phyloP scores from a whole-genome alignment of 1,284 basidiomycete genomes.

The Melanopsichium pennsylvanicum region DNA sequence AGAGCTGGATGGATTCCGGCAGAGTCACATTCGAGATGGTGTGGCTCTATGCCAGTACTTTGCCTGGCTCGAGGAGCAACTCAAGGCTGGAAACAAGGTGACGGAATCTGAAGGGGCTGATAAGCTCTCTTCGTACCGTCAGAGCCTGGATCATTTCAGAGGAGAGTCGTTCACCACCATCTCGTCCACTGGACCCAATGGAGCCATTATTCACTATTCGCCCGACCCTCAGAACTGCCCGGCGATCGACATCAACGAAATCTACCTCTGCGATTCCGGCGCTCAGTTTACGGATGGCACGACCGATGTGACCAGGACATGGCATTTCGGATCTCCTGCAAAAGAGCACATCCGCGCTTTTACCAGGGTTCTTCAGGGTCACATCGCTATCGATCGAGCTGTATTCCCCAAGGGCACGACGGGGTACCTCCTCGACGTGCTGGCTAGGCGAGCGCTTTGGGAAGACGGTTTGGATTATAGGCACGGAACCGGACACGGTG shows the following conservation, averaged over 20 bases:
- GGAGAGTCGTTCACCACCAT: constrained; percentile 93
- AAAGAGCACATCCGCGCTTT: constrained; percentile 85
- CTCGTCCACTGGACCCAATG: constrained; percentile 85
- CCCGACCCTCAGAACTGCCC: constrained; percentile 80
- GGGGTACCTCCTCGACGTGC: constrained; percentile 79
- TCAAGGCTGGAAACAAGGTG: constrained; percentile 74
- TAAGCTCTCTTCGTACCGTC: constrained; percentile 80
- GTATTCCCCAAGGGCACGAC: constrained; percentile 89
- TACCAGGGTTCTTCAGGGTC: constrained; percentile 92
- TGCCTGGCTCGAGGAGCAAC: constrained; percentile 88
- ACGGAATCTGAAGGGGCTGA: constrained; percentile 84
- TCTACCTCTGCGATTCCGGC: constrained; percentile 95
- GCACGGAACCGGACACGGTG: constrained; percentile 65
- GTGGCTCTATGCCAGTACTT: constrained; percentile 81
- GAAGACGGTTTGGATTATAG: constrained; percentile 81
- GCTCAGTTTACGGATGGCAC: constrained; percentile 90
- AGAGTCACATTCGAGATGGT: constrained; percentile 88
- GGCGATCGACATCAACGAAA: constrained; percentile 69
- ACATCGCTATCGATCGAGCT: constrained; percentile 86
- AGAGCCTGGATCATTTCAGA: constrained; percentile 79
- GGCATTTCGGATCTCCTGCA: constrained; percentile 90
- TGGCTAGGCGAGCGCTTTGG: constrained; percentile 86
- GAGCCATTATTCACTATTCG: constrained; percentile 91
- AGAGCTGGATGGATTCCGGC: constrained; percentile 89
- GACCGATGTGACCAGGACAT: constrained; percentile 83